phyloP scores from a whole-genome alignment of 2,329 filamentous ascomycete genomes.

The Biscogniauxia sp. region DNA sequence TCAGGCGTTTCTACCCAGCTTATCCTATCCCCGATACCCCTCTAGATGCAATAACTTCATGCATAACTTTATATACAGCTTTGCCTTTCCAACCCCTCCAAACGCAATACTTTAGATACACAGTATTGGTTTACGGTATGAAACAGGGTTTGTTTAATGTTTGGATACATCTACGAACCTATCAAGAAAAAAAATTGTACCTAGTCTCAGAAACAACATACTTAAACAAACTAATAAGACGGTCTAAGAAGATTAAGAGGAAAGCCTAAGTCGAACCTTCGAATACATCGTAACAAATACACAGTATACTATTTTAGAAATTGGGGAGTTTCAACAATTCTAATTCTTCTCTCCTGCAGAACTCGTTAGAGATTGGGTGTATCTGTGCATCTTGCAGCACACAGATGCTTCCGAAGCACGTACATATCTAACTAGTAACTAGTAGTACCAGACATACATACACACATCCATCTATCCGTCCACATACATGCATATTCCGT shows the following conservation, averaged over 20 bases:
- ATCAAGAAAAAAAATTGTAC: too few relatives aligned
- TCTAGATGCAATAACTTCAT: not conserved
- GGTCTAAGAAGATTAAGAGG: too few relatives aligned
- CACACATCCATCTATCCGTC: constrained; percentile 2
- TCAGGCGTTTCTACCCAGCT: too few relatives aligned
- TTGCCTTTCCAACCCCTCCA: constrained; percentile 3
- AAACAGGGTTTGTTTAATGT: too few relatives aligned
- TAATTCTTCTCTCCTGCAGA: not conserved
- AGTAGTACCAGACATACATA: not conserved
- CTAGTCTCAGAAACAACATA: too few relatives aligned
- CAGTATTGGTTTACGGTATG: not conserved
- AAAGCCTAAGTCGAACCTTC: too few relatives aligned
- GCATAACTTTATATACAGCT: not conserved
- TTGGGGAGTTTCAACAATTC: constrained; percentile 1
- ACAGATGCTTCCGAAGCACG: not conserved
- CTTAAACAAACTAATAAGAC: too few relatives aligned
- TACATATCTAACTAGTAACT: not conserved
- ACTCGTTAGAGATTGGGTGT: not conserved
- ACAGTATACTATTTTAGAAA: not conserved
- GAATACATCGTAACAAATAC: too few relatives aligned
- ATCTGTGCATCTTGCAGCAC: not conserved
- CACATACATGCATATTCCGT: not conserved
- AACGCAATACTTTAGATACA: not conserved
- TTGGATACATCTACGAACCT: too few relatives aligned
- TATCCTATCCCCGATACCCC: too few relatives aligned